phyloP scores from a whole-genome alignment of 108 stramenopile species.

The Stephanodiscus minutulus region DNA sequence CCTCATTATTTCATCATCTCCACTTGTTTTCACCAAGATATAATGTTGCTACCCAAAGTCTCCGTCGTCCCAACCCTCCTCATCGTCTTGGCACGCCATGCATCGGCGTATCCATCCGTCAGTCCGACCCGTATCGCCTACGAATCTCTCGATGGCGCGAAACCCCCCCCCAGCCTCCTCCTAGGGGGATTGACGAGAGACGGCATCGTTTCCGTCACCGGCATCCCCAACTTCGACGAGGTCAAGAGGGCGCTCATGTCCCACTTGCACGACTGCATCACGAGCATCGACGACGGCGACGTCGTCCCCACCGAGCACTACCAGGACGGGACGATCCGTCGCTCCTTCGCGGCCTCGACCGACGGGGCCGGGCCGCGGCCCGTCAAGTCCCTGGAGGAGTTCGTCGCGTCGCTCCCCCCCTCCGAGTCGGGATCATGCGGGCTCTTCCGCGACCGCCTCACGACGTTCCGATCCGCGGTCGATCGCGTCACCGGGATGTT shows the following conservation, averaged over 20 bases:
- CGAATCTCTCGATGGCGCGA: slow-evolving; percentile 4
- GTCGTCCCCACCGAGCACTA: slow-evolving; percentile 7
- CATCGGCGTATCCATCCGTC: slow-evolving; percentile 3
- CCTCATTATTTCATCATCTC: background rate
- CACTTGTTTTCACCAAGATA: background rate
- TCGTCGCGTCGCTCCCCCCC: background rate
- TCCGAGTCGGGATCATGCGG: slow-evolving; percentile 1
- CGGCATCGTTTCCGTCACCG: slow-evolving; percentile 40
- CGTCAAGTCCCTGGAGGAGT: slow-evolving; percentile 11
- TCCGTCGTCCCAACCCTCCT: slow-evolving; percentile 1
- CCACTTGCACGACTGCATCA: slow-evolving; percentile 26
- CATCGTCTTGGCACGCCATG: background rate
- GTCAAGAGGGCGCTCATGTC: slow-evolving; percentile 24
- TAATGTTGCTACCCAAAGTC: background rate
- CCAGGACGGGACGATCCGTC: slow-evolving; percentile 40
- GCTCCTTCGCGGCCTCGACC: slow-evolving; percentile 26
- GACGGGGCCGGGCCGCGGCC: slow-evolving; percentile 3
- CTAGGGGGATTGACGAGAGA: slow-evolving; percentile 30
- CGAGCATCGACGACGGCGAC: slow-evolving; percentile 7
- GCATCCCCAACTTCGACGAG: slow-evolving; percentile 22
- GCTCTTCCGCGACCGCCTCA: slow-evolving; percentile 3
- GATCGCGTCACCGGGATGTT: slow-evolving; percentile 15
- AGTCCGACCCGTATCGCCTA: background rate
- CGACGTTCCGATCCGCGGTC: slow-evolving; percentile 18
- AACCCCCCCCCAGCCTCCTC: background rate